Percentiles rank a stretch among this genome's conserved stretches.
Conservation (phyloP, 345 rosid species). For the Pelargonium nanum region DNA sequence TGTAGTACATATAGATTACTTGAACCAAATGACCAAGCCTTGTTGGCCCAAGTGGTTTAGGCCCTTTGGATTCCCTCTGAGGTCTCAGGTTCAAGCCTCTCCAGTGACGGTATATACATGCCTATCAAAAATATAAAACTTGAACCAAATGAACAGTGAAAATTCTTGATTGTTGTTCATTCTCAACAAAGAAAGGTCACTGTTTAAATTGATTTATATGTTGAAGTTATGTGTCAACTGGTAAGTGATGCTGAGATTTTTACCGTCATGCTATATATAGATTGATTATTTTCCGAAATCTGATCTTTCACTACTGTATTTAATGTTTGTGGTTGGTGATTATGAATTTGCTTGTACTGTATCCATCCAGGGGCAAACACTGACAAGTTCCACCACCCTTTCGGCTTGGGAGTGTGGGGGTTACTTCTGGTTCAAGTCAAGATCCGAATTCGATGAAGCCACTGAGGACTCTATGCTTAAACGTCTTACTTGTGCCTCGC, state of each 20-base stretch:
- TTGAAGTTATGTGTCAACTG: too few relatives aligned
- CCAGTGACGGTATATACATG: too few relatives aligned
- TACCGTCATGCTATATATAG: too few relatives aligned
- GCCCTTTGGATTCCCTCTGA: not conserved
- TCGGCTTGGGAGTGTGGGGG: conserved; percentile 37
- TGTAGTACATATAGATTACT: not conserved
- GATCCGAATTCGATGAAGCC: conserved; percentile 22
- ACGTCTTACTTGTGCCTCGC: conserved; percentile 17
- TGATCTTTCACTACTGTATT: not conserved
- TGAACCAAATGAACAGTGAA: too few relatives aligned
- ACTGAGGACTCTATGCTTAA: conserved; percentile 18
- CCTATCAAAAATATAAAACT: too few relatives aligned
- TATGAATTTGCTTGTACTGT: not conserved
- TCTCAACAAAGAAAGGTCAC: too few relatives aligned
- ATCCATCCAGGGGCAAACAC: conserved; percentile 8
- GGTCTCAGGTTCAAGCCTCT: not conserved
- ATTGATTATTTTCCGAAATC: not conserved
- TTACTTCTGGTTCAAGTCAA: conserved; percentile 22
- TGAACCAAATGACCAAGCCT: not conserved
- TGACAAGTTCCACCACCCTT: conserved; percentile 11
- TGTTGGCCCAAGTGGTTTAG: not conserved
- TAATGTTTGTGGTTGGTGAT: not conserved
- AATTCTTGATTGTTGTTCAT: too few relatives aligned
- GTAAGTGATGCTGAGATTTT: too few relatives aligned
- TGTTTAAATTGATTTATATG: too few relatives aligned